Evolutionary conservation across 2,329 filamentous ascomycete genomes (phyloP), one percentile per base, ranked within the genome.

Genomic region (Domatiomyces globalis): DNA sequence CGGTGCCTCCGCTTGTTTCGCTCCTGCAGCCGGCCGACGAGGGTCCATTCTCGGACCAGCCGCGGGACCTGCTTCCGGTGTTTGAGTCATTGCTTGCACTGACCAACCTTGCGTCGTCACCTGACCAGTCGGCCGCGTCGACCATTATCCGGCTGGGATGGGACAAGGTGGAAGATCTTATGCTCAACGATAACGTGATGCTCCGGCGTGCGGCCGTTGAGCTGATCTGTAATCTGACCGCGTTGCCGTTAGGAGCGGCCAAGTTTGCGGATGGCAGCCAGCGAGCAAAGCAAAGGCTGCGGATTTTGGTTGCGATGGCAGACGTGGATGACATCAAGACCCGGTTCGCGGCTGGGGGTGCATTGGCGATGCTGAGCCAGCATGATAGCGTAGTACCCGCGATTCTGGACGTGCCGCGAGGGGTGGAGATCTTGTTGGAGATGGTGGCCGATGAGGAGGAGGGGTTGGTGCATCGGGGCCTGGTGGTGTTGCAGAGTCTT

Each of bases 31-130:
- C 80, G 5, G 79, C 85, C 48, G 70, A 72, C 1, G 45, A 49
- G 9, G n/a, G 50, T 17, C 51, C 54, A n/a, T 44, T 53, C 8
- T 52, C 63, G 20, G 69, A 71, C 52, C 72, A 74, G 49, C 78
- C 79, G 1, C 79, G 83, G 49, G 85, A 95, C 65, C 78, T 96
- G 12, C 76, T 98, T 0, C 88, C 92, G 0, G 82, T 85, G 0
- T 98, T 96, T 60, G 92, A 98, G 67, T 77, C 84, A 0, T 76
- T 98, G 7, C 84, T 96, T 66, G 90, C 92, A 0, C 77, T 98
- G 36, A 96, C 92, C 0, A 98, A 98, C 61, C 78, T 98, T 6
- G 92, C 90, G 0, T 94, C 87, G 0, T 66, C 72, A 48, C 64
- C 71, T 17, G 66, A 73, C 55, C 61, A 62, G 49, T 61, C 65